A percentile compares a stretch with the other conserved stretches of the same genome.
These are phyloP conservation scores for Chaetomium sp. DNA, from an alignment of 2,329 filamentous ascomycete species.

Conservation along the genomic window DNA sequence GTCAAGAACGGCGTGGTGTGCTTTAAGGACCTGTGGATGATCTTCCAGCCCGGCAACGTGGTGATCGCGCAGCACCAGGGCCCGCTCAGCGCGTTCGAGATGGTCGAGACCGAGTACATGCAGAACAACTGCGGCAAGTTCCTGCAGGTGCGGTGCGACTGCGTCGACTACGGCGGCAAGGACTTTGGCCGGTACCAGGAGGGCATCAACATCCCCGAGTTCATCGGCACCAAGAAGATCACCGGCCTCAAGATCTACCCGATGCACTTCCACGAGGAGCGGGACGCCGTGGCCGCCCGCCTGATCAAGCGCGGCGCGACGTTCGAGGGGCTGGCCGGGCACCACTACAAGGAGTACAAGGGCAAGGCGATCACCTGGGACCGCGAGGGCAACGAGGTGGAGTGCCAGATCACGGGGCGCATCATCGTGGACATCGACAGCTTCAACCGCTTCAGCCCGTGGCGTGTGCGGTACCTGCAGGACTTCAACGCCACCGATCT, in stretches of 20 bases:
- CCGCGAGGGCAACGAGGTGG: slow-evolving; percentile 28
- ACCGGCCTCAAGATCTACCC: slow-evolving; percentile 39
- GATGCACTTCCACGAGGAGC: slow-evolving; percentile 36
- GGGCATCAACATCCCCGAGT: slow-evolving; percentile 34
- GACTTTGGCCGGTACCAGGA: slow-evolving; percentile 37
- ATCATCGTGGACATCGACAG: slow-evolving; percentile 35
- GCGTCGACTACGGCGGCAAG: slow-evolving; percentile 44
- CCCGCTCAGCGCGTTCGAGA: slow-evolving; percentile 34
- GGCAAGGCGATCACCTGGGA: slow-evolving; percentile 34
- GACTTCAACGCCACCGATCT: slow-evolving; percentile 31
- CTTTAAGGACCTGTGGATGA: slow-evolving; percentile 47
- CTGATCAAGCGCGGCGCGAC: slow-evolving; percentile 37
- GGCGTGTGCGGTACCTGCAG: slow-evolving; percentile 25
- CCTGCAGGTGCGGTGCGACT: slow-evolving; percentile 35
- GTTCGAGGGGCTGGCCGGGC: slow-evolving; percentile 41
- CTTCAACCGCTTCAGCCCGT: slow-evolving; percentile 33
- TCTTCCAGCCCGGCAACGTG: slow-evolving; percentile 42
- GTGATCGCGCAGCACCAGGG: slow-evolving; percentile 36
- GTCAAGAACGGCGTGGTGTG: slow-evolving; percentile 47
- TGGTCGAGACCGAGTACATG: slow-evolving; percentile 33
- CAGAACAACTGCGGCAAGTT: slow-evolving; percentile 33
- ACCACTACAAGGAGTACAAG: slow-evolving; percentile 42
- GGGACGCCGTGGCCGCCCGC: slow-evolving; percentile 28
- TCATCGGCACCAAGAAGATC: slow-evolving; percentile 40
- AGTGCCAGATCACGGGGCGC: slow-evolving; percentile 30